These are phyloP conservation scores for Ophiostoma piceae DNA, from an alignment of 2,329 filamentous ascomycete species.

Conservation along the genomic window DNA sequence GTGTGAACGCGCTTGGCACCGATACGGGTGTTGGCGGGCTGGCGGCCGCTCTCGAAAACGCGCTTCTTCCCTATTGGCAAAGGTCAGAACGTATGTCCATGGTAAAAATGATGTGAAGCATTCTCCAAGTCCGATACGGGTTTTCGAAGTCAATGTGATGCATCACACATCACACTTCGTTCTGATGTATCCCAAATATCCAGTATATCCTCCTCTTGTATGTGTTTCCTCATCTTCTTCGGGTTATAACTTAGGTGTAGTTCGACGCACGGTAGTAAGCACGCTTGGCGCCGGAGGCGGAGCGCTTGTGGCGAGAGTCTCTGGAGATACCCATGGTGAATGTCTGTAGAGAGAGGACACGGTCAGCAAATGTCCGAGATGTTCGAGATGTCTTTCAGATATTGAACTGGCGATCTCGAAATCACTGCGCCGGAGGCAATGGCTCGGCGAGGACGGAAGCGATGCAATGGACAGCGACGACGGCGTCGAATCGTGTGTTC, in stretches of 20 bases:
- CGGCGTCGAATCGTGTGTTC: neutral
- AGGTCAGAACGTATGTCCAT: conserved; percentile 69
- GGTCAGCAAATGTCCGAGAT: conserved; percentile 4
- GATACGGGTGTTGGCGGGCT: conserved; percentile 99
- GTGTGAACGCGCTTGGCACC: conserved; percentile 53
- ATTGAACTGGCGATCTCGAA: neutral
- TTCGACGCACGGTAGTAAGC: conserved; percentile 75
- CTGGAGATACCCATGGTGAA: conserved; percentile 99
- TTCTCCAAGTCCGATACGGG: conserved; percentile 52
- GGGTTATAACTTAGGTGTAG: conserved; percentile 25
- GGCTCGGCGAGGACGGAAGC: conserved; percentile 5
- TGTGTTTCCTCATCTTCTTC: neutral
- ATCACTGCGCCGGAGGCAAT: neutral
- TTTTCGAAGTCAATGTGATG: conserved; percentile 48
- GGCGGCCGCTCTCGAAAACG: conserved; percentile 99
- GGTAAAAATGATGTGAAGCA: conserved; percentile 22
- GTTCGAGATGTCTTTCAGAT: neutral
- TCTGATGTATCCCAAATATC: neutral
- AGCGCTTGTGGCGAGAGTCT: conserved; percentile 99
- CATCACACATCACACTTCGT: conserved; percentile 1
- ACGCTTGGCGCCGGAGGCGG: conserved; percentile 97
- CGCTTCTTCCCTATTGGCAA: conserved; percentile 78
- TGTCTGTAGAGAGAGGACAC: conserved; percentile 47
- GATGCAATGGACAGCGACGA: neutral
- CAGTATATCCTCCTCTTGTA: conserved; percentile 13